Evolutionary conservation across 2,329 filamentous ascomycete species (phyloP).

Genomic region (Claviceps sp.): DNA sequence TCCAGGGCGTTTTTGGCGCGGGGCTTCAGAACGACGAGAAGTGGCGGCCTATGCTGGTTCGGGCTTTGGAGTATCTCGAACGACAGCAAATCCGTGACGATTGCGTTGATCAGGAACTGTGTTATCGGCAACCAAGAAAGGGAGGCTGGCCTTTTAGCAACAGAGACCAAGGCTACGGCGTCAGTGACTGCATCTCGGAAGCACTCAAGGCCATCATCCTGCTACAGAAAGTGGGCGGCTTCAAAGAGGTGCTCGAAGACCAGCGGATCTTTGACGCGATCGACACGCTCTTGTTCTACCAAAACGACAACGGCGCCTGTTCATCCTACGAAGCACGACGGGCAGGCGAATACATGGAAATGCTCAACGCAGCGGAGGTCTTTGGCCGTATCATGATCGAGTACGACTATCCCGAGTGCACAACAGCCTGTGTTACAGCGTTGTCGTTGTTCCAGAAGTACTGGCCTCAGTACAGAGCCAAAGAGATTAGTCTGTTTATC

Average conservation of each 20-base stretch:
- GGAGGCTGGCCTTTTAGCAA: conserved; percentile 96
- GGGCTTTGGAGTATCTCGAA: conserved; percentile 75
- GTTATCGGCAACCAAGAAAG: conserved; percentile 83
- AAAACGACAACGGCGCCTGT: conserved; percentile 75
- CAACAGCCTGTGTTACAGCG: conserved; percentile 83
- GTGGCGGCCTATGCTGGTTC: conserved; percentile 72
- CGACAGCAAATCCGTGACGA: conserved; percentile 84
- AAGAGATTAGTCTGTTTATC: conserved; percentile 65
- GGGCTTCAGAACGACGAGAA: conserved; percentile 64
- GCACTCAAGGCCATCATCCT: conserved; percentile 76
- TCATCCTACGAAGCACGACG: conserved; percentile 81
- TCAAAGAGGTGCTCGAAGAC: conserved; percentile 60
- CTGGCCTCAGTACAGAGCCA: conserved; percentile 66
- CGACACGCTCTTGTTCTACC: conserved; percentile 82
- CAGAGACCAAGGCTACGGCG: conserved; percentile 81
- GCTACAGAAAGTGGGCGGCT: conserved; percentile 66
- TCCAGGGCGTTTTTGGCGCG: conserved; percentile 61
- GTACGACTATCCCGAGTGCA: conserved; percentile 97
- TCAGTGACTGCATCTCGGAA: conserved; percentile 90
- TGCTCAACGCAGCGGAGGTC: conserved; percentile 88
- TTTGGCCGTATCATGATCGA: conserved; percentile 98
- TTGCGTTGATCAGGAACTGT: conserved; percentile 59
- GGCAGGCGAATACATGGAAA: conserved; percentile 64
- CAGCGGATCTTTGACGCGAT: conserved; percentile 74
- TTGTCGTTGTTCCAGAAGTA: conserved; percentile 68